phyloP scores from a whole-genome alignment of 2,329 filamentous ascomycete genomes.

The Aspergillus japonicus region DNA sequence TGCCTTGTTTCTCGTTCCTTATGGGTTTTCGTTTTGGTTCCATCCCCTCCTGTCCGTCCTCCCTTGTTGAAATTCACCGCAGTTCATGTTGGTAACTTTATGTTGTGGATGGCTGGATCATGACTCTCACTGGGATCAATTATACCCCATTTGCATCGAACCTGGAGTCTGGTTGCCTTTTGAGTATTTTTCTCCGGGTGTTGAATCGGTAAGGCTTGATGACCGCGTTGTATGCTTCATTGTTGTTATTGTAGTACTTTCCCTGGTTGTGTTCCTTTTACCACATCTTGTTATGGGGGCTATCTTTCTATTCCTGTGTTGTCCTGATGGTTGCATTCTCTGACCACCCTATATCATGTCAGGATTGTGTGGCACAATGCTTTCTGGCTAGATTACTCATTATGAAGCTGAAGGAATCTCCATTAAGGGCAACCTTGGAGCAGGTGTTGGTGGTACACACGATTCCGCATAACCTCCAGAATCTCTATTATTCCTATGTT shows the following conservation, averaged over 20 bases:
- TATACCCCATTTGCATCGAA: constrained; percentile 26
- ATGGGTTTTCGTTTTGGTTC: background rate
- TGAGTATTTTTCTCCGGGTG: constrained; percentile 14
- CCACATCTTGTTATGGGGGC: background rate
- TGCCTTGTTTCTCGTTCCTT: background rate
- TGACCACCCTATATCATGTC: background rate
- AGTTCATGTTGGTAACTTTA: constrained; percentile 16
- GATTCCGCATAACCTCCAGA: background rate
- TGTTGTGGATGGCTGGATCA: constrained; percentile 16
- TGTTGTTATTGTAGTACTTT: background rate
- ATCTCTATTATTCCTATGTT: background rate
- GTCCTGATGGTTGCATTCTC: background rate
- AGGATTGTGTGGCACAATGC: background rate
- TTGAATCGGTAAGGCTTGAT: constrained; percentile 12
- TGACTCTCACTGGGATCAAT: constrained; percentile 16
- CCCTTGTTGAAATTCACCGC: constrained; percentile 17
- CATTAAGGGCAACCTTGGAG: background rate
- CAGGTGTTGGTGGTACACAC: background rate
- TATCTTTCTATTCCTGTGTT: background rate
- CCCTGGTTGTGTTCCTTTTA: background rate
- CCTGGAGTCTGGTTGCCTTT: constrained; percentile 26
- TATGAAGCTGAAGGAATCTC: background rate
- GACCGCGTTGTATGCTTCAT: background rate
- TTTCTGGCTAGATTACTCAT: background rate
- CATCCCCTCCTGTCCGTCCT: background rate